These are phyloP conservation scores for Exutisphaerella laricina DNA, from an alignment of 2,329 filamentous ascomycete genomes.

Conservation along the genomic window DNA sequence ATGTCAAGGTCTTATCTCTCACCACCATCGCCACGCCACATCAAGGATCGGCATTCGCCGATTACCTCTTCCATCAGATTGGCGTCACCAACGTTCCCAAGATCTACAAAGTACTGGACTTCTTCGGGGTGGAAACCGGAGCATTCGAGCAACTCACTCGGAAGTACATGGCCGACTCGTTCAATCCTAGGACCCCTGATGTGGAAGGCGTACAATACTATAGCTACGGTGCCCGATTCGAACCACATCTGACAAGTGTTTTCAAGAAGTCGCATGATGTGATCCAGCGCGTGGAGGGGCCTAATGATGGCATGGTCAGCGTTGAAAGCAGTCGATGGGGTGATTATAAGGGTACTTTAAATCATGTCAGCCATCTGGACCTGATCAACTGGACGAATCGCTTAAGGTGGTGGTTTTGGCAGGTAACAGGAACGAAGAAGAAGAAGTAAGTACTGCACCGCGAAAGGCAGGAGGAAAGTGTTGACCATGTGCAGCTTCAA, in stretches of 20 bases:
- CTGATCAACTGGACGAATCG: conserved; percentile 63
- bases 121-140: conserved; percentile 52
- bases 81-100: conserved; percentile 49
- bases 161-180: conserved; percentile 52
- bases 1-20: conserved; percentile 69
- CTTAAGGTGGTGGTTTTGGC: conserved; percentile 53
- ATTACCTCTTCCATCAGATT: conserved; percentile 55
- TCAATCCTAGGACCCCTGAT: conserved; percentile 56
- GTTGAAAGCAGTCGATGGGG: conserved; percentile 58
- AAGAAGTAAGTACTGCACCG: conserved; percentile 43
- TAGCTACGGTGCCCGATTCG: conserved; percentile 56
- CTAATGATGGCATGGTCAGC: conserved; percentile 61
- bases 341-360: conserved; percentile 56
- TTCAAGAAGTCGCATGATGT: conserved; percentile 54
- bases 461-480: neutral
- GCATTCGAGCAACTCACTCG: conserved; percentile 58
- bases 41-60: conserved; percentile 56
- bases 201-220: conserved; percentile 53
- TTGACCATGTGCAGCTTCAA: conserved; percentile 49
- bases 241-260: conserved; percentile 51
- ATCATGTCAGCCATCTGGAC: conserved; percentile 60
- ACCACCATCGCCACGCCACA: conserved; percentile 60
- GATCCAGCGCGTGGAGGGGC: conserved; percentile 50
- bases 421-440: conserved; percentile 49
- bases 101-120: conserved; percentile 51